Conservation (phyloP, 495 filamentous ascomycete species). For the Saxispiralis lemnorum region DNA sequence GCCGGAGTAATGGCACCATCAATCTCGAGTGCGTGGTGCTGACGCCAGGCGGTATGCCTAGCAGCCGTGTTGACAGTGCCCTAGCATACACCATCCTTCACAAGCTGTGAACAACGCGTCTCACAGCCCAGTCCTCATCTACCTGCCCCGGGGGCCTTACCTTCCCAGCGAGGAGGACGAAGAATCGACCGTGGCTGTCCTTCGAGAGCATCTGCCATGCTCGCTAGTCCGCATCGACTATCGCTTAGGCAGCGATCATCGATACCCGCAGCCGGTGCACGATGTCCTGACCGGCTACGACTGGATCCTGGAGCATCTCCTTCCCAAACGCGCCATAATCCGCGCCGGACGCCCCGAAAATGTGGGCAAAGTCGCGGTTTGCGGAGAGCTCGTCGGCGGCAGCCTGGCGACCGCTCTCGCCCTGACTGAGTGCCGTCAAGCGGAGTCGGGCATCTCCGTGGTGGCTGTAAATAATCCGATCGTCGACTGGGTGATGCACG, state of each 20-base stretch:
- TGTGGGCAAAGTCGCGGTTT: conserved; percentile 26
- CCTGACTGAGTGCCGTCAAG: conserved; percentile 35
- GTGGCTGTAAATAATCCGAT: conserved; percentile 27
- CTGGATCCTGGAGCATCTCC: conserved; percentile 26
- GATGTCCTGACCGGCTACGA: conserved; percentile 28
- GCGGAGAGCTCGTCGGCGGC: conserved; percentile 38
- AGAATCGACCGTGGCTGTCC: conserved; percentile 4
- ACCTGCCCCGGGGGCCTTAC: conserved; percentile 20
- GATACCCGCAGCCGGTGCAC: conserved; percentile 27
- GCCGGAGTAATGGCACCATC: conserved; percentile 20
- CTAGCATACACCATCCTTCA: conserved; percentile 2
- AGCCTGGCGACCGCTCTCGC: conserved; percentile 40
- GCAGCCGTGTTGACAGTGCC: neutral
- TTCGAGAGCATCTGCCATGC: conserved; percentile 6
- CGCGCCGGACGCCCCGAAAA: conserved; percentile 5
- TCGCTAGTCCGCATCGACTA: conserved; percentile 23
- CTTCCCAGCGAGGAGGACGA: conserved; percentile 1
- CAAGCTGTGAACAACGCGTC: neutral
- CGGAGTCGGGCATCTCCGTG: conserved; percentile 20
- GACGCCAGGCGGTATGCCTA: neutral
- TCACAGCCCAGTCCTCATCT: conserved; percentile 21
- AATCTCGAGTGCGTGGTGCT: conserved; percentile 18
- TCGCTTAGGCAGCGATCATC: conserved; percentile 11
- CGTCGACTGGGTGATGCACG: conserved; percentile 23
- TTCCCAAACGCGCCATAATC: conserved; percentile 6